Evolutionary conservation across 139 green algal species (phyloP), one percentile per base, ranked within the genome.

Genomic region (Ettlia oleoabundans): DNA sequence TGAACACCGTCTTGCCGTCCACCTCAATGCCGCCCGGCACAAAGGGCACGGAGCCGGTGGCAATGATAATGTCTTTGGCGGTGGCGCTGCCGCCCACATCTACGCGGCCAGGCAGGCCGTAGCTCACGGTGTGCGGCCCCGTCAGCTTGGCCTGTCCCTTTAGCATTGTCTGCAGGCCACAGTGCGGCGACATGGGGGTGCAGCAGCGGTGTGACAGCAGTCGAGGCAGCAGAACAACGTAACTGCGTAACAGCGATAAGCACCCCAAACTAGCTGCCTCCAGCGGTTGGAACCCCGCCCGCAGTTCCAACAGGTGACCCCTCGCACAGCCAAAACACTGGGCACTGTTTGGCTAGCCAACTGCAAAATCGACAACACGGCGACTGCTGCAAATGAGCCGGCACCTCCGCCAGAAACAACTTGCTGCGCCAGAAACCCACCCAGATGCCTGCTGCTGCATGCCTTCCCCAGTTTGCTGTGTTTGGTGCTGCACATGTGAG

Each of bases 1-100:
- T 99, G 93, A 99, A 98, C 18, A 99, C 97, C 2, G 97, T 99
- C 90, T 99, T 99, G 91, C 96, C 95, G 85, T 99, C 97, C 74
- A 99, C 96, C 53, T 94, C 89, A 87, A 99, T 98, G 86, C 96
- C 96, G 82, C 94, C 96, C 2, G 97, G 97, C 81, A 99, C 97
- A 86, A 98, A 98, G 42, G 97, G 97, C 80, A 97, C 95, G 26
- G 93, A 98, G 72, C 96, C 97, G 24, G 95, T 98, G 69, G 96
- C 95, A 87, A 99, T 99, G 88, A 99, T 99, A 87, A 99, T 97
- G 89, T 99, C 86, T 61, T 86, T 86, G 5, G 93, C 96, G 30
- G 96, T 99, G 24, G 98, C 92, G 64, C 84, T 86, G 55, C 95
- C 95, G 53, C 95, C 95, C 26, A 98, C 91, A 77, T 98, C 95